A percentile compares a stretch with the other conserved stretches of the same genome.
Conservation (phyloP, 768 basidiomycete species). For the Kwoniella mangroviensis region DNA sequence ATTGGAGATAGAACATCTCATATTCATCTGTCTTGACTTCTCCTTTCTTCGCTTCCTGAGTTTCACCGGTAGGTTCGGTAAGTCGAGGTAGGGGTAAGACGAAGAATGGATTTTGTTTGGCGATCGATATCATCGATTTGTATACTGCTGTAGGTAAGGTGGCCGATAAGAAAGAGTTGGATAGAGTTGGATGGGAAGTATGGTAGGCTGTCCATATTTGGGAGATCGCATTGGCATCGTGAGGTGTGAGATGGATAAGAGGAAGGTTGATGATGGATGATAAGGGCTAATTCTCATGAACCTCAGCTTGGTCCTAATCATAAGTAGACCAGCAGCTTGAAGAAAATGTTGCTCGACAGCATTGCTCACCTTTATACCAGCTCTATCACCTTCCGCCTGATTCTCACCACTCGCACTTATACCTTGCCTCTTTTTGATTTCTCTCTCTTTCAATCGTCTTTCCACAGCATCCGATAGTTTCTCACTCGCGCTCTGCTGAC, state of each 20-base stretch:
- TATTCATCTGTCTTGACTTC: constrained; percentile 61
- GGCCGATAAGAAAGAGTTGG: constrained; percentile 83
- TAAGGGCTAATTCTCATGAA: constrained; percentile 66
- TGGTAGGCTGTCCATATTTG: constrained; percentile 91
- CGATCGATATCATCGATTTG: constrained; percentile 69
- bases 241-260: constrained; percentile 69
- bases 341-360: neutral
- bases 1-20: constrained; percentile 77
- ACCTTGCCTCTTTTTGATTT: constrained; percentile 7
- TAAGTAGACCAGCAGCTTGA: neutral
- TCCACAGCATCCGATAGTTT: constrained; percentile 11
- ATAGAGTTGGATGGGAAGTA: constrained; percentile 74
- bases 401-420: constrained; percentile 3
- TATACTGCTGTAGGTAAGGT: constrained; percentile 75
- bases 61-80: constrained; percentile 23
- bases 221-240: constrained; percentile 74
- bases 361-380: constrained; percentile 56
- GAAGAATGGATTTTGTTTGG: constrained; percentile 73
- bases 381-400: constrained; percentile 47
- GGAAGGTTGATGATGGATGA: constrained; percentile 77
- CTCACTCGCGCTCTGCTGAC: constrained; percentile 5
- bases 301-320: neutral
- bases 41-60: constrained; percentile 59
- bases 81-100: constrained; percentile 78
- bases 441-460: constrained; percentile 9